Base-by-base conservation (phyloP, 2,329 filamentous ascomycete species). In the Arthrobotrys sphaeroides region DNA sequence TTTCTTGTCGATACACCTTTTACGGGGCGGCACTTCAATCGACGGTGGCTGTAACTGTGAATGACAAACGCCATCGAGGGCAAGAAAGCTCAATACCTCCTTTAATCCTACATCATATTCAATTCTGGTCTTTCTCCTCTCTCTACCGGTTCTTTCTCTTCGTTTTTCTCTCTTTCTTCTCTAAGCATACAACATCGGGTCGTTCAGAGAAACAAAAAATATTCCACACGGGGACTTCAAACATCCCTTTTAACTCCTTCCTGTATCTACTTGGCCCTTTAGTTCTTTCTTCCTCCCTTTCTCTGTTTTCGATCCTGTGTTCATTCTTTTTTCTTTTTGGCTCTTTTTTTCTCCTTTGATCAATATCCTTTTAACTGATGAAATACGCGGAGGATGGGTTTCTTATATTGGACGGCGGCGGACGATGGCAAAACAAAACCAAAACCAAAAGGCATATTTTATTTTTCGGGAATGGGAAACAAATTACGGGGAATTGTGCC, bases 1-100 rank as follows among this genome's bases (percentile, higher is more conserved):
- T 57, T 77, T 73, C 62, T 57, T 67, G 68, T 77, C 49, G 62
- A 75, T 77, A 69, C 61, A 64, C 38, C 66, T 51, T n/a, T 77
- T 53, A 53, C 51, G 38, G 38, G 51, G 18, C 51, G 38, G 31
- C 51, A 31, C 18, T 55, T 55, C 31, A 5, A 55, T 55, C 51
- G 6, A 38, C 51, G 51, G 51, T 55, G 51, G 51, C 51, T 38
- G 28, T n/a, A 55, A 18, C 28, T 55, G 51, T 38, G 31, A 38
- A 55, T 47, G 16, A 40, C 16, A 40, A 13, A 38, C 18, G 31
- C 51, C 31, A 55, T 6, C 51, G 51, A 22, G 51, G 51, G 18
- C 55, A 59, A 42, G 55, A 33, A 51, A 38, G 18, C 36, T 68
- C 36, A 49, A 22, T 47, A 57, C 49, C 13, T n/a, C n/a, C 51